A percentile compares a stretch with the other conserved stretches of the same genome.
Evolutionary conservation across 345 rosid species (phyloP).

Genomic region (Carallia pectinifolia): DNA sequence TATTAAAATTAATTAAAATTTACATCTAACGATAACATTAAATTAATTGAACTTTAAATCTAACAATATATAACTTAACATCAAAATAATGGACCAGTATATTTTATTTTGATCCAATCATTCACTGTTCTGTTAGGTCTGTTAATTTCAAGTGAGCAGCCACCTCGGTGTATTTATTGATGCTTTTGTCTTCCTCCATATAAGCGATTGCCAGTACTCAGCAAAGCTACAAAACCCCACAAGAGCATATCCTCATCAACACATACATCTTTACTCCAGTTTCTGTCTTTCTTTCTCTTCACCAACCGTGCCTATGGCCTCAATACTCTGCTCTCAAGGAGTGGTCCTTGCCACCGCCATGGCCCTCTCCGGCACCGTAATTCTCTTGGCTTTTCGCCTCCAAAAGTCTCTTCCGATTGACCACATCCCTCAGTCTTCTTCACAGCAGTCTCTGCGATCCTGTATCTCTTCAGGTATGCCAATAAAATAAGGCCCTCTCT

Average conservation of each 20-base stretch:
- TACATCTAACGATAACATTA: too few relatives aligned
- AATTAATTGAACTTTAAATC: too few relatives aligned
- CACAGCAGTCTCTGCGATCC: constrained; percentile 35
- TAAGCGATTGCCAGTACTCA: background rate
- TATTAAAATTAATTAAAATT: too few relatives aligned
- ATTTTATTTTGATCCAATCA: too few relatives aligned
- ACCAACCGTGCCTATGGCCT: constrained; percentile 33
- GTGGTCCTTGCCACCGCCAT: constrained; percentile 68
- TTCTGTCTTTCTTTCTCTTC: background rate
- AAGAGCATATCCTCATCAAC: constrained; percentile 14
- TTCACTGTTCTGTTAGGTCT: too few relatives aligned
- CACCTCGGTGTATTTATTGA: background rate
- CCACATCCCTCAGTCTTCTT: constrained; percentile 29
- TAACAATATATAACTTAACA: too few relatives aligned
- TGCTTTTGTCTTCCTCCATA: background rate
- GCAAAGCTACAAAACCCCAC: background rate
- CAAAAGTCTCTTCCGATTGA: constrained; percentile 42
- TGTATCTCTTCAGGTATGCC: constrained; percentile 54
- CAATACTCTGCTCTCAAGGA: constrained; percentile 55
- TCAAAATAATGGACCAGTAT: too few relatives aligned
- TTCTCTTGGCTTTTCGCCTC: constrained; percentile 64
- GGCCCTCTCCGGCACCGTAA: constrained; percentile 76
- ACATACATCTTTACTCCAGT: background rate
- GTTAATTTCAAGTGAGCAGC: too few relatives aligned
- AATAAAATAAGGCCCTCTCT: background rate